A percentile compares a stretch with the other conserved stretches of the same genome.
Conservation (phyloP, 371 early-diverging fungal species). For the Actinomortierella ambigua region DNA sequence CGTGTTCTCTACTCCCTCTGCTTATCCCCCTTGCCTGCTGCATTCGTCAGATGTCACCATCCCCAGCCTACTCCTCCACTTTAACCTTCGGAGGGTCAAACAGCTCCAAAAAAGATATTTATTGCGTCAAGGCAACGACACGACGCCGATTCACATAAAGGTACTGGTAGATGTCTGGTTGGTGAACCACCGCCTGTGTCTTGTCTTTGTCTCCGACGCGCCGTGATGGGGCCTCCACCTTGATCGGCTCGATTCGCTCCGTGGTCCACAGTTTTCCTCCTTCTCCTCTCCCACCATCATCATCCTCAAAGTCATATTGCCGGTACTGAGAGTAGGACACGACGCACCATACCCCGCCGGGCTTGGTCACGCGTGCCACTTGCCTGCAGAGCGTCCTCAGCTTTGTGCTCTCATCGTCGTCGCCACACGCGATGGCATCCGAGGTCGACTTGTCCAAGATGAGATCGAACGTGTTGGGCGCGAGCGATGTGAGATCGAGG, state of each 20-base stretch:
- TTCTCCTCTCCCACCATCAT: conserved; percentile 6
- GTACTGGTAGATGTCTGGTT: conserved; percentile 28
- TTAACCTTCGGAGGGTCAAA: too few relatives aligned
- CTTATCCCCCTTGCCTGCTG: neutral
- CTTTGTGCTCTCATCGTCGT: conserved; percentile 30
- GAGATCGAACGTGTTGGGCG: conserved; percentile 8
- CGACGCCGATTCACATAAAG: conserved; percentile 29
- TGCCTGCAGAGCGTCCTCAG: conserved; percentile 25
- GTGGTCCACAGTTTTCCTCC: conserved; percentile 25
- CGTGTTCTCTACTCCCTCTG: neutral
- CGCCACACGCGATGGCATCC: conserved; percentile 39
- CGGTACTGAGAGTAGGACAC: conserved; percentile 31
- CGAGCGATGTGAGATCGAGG: conserved; percentile 24
- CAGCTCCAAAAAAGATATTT: neutral
- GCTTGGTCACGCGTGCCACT: conserved; percentile 18
- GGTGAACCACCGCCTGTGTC: conserved; percentile 11
- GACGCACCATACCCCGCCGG: conserved; percentile 31
- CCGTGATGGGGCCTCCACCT: conserved; percentile 5
- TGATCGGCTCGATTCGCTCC: conserved; percentile 21
- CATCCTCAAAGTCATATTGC: conserved; percentile 32
- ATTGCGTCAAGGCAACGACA: too few relatives aligned
- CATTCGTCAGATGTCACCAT: neutral
- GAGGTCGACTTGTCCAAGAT: conserved; percentile 38
- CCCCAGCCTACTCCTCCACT: too few relatives aligned
- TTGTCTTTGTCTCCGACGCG: neutral